phyloP scores from a whole-genome alignment of 1,139 yeast genomes.

The Kodamaea arcana region DNA sequence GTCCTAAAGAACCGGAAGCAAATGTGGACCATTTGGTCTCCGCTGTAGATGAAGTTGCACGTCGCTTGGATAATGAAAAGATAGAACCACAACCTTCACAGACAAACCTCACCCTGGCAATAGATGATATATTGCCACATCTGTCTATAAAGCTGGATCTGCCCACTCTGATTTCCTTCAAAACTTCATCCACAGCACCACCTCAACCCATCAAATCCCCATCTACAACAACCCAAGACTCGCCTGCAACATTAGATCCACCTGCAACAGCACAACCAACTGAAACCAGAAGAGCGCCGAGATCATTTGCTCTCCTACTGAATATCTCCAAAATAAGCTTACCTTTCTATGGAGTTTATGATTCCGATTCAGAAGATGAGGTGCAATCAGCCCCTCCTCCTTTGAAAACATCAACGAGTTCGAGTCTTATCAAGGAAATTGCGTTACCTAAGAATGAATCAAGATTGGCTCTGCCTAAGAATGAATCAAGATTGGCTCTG shows the following conservation, averaged over 20 bases:
- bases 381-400: background rate
- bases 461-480: background rate
- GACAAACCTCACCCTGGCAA: background rate
- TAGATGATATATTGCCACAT: no score
- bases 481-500: background rate
- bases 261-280: background rate
- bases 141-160: no score
- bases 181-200: background rate
- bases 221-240: background rate
- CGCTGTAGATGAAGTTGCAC: conserved; percentile 2
- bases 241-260: background rate
- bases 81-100: background rate
- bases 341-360: conserved; percentile 11
- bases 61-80: background rate
- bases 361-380: conserved; percentile 9
- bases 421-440: no score
- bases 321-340: conserved; percentile 4
- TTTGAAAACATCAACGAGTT: no score
- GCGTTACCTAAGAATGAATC: background rate
- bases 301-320: conserved; percentile 1
- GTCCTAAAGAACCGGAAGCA: conserved; percentile 16
- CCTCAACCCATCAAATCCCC: background rate
- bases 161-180: no score
- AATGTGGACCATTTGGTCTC: conserved; percentile 11
- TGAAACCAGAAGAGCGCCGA: no score